Conservation (phyloP, 345 rosid species). For the Mallotus nudiflorus region DNA sequence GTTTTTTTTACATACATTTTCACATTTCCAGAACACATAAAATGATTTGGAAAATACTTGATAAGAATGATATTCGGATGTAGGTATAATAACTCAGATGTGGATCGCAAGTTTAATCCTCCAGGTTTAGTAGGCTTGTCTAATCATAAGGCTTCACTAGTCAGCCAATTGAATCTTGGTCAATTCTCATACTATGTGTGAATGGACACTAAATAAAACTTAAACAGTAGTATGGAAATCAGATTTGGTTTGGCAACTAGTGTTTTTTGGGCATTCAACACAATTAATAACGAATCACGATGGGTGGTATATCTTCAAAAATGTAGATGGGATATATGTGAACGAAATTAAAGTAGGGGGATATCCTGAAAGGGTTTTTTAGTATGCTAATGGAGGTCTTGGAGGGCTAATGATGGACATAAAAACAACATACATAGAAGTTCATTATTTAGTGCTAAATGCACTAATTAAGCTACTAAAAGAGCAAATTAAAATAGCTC, state of each 20-base stretch:
- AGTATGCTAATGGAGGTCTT: neutral
- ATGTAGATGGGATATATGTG: neutral
- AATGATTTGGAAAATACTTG: neutral
- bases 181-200: conserved; percentile 3
- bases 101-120: neutral
- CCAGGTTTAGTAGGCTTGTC: conserved; percentile 14
- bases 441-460: neutral
- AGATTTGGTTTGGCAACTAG: neutral
- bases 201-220: neutral
- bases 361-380: neutral
- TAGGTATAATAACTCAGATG: neutral
- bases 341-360: neutral
- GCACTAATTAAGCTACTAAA: neutral
- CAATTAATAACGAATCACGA: neutral
- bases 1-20: conserved; percentile 10
- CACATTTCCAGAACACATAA: neutral
- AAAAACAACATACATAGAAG: neutral
- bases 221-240: neutral
- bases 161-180: conserved; percentile 1
- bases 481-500: neutral
- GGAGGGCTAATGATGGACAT: conserved; percentile 13
- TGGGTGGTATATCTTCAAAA: neutral
- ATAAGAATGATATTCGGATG: conserved; percentile 13
- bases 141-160: neutral
- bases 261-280: neutral